A percentile compares a stretch with the other conserved stretches of the same genome.
Conservation (phyloP, 2,329 filamentous ascomycete genomes). For the Aureobasidium sp. region DNA sequence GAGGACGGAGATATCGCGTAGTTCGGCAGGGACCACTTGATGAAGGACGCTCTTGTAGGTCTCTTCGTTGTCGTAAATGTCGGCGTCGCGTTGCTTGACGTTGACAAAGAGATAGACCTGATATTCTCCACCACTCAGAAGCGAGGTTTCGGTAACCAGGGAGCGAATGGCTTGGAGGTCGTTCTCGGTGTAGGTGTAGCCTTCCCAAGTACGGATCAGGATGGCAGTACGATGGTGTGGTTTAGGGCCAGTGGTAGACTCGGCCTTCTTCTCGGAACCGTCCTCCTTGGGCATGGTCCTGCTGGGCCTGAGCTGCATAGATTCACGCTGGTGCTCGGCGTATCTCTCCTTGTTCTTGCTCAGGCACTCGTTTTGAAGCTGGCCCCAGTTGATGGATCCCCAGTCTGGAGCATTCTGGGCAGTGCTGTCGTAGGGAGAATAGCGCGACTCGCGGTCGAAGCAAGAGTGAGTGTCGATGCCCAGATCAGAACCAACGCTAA, state of each 20-base stretch:
- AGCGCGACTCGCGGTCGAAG: conserved; percentile 50
- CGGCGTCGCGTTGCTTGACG: conserved; percentile 45
- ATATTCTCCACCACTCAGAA: conserved; percentile 41
- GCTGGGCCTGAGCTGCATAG: conserved; percentile 19
- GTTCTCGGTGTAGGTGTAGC: conserved; percentile 39
- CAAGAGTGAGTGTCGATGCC: conserved; percentile 58
- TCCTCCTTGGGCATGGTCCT: conserved; percentile 19
- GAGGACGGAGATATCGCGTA: conserved; percentile 61
- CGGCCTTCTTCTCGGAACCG: background rate
- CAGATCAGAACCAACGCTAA: conserved; percentile 53
- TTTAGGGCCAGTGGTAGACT: conserved; percentile 18
- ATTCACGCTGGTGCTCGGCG: conserved; percentile 31
- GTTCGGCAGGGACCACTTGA: conserved; percentile 59
- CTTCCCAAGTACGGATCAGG: conserved; percentile 40
- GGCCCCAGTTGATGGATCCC: conserved; percentile 61
- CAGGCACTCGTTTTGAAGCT: conserved; percentile 59
- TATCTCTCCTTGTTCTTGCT: conserved; percentile 59
- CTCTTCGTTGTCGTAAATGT: conserved; percentile 52
- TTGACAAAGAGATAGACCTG: conserved; percentile 41
- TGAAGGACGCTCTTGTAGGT: conserved; percentile 54
- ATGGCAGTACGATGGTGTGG: conserved; percentile 39
- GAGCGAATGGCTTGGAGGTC: conserved; percentile 39
- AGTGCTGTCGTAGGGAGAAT: conserved; percentile 46
- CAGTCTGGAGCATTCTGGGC: conserved; percentile 44
- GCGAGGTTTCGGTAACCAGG: conserved; percentile 38